phyloP scores from a whole-genome alignment of 306 rosid genomes.

The Cucurbita pepo region DNA sequence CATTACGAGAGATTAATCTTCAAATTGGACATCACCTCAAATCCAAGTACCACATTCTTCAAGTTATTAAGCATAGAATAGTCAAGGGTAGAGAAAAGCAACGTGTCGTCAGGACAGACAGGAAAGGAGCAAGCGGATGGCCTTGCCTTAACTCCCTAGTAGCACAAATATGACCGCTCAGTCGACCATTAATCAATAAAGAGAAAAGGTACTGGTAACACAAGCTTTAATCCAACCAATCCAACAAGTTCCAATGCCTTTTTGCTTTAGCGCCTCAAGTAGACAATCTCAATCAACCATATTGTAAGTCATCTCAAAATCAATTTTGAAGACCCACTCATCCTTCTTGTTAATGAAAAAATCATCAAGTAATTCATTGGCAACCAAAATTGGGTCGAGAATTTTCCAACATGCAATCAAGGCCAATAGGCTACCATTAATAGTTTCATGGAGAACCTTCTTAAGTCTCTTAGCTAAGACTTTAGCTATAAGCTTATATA shows the following conservation, averaged over 20 bases:
- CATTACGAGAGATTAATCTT: background rate
- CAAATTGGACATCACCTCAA: background rate
- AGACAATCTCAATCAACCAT: background rate
- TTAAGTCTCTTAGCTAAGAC: background rate
- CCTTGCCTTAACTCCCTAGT: background rate
- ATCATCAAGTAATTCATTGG: background rate
- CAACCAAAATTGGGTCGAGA: background rate
- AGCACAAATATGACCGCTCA: background rate
- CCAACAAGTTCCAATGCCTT: background rate
- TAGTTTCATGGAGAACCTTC: background rate
- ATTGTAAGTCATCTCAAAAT: too few species aligned
- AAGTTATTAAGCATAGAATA: background rate
- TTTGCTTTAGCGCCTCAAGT: background rate
- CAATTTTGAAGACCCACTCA: background rate
- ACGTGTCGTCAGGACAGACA: background rate
- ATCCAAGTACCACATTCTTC: too few species aligned
- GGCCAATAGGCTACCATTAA: background rate
- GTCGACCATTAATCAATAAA: background rate
- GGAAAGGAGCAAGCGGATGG: too few species aligned
- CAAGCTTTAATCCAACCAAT: background rate
- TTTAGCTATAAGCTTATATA: background rate
- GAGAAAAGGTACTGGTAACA: background rate
- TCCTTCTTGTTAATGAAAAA: background rate
- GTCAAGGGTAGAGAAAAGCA: background rate
- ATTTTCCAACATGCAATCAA: background rate